phyloP scores from a whole-genome alignment of 345 rosid species.

The Hypericum androsaemum region DNA sequence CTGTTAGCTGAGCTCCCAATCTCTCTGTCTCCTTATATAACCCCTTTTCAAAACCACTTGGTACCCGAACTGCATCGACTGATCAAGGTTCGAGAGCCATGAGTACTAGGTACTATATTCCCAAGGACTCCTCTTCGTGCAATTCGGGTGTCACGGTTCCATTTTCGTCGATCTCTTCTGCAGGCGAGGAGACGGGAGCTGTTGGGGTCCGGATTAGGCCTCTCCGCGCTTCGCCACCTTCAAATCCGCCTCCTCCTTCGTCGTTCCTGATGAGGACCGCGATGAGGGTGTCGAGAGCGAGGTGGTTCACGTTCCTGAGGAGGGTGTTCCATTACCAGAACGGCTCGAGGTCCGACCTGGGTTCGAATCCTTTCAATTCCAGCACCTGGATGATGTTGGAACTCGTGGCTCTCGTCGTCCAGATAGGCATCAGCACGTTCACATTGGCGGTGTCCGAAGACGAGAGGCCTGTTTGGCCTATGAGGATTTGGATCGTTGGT shows the following conservation, averaged over 20 bases:
- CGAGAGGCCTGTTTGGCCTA: slow-evolving; percentile 89
- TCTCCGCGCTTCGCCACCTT: slow-evolving; percentile 27
- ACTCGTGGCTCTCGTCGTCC: slow-evolving; percentile 58
- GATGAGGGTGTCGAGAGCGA: slow-evolving; percentile 78
- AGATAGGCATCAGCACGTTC: slow-evolving; percentile 49
- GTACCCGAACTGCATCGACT: no score
- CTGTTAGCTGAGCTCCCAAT: slow-evolving; percentile 12
- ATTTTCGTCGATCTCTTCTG: slow-evolving; percentile 35
- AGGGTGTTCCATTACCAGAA: slow-evolving; percentile 97
- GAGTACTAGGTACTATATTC: slow-evolving; percentile 49
- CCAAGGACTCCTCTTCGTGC: slow-evolving; percentile 33
- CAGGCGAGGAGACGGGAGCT: slow-evolving; percentile 20
- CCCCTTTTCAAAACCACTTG: slow-evolving; percentile 10
- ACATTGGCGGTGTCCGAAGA: slow-evolving; percentile 53
- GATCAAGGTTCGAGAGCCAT: slow-evolving; percentile 13
- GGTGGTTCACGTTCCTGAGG: slow-evolving; percentile 88
- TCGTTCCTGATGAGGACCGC: slow-evolving; percentile 53
- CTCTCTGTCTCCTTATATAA: slow-evolving; percentile 4
- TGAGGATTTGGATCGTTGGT: slow-evolving; percentile 79
- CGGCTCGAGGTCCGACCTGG: slow-evolving; percentile 74
- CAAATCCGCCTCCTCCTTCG: slow-evolving; percentile 29
- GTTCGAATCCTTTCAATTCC: slow-evolving; percentile 88
- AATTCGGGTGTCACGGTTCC: slow-evolving; percentile 29
- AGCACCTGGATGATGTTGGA: slow-evolving; percentile 83
- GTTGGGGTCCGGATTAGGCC: slow-evolving; percentile 36